A percentile compares a stretch with the other conserved stretches of the same genome.
Conservation (phyloP, 345 rosid species). For the Aquilaria sinensis region DNA sequence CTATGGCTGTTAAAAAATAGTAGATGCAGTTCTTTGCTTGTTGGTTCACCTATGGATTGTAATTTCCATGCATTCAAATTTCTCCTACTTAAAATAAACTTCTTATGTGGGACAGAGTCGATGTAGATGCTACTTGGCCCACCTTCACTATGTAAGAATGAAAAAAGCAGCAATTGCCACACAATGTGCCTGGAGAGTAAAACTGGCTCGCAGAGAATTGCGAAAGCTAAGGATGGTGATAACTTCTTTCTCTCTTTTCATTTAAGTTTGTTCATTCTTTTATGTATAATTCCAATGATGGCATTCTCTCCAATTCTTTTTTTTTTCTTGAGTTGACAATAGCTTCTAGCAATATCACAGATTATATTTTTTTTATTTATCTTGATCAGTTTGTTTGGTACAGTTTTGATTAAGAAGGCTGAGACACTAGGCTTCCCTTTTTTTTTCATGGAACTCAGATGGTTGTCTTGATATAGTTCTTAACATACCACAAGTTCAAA, state of each 20-base stretch:
- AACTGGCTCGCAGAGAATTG: slow-evolving; percentile 56
- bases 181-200: slow-evolving; percentile 61
- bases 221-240: slow-evolving; percentile 49
- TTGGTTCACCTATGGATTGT: background rate
- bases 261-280: background rate
- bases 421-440: too few relatives aligned
- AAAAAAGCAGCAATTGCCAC: slow-evolving; percentile 40
- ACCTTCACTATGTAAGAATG: slow-evolving; percentile 33
- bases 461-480: too few relatives aligned
- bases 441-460: too few relatives aligned
- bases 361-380: too few relatives aligned
- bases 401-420: too few relatives aligned
- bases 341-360: too few relatives aligned
- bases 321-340: background rate
- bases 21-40: background rate
- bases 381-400: too few relatives aligned
- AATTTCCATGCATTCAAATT: background rate
- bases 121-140: slow-evolving; percentile 47
- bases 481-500: too few relatives aligned
- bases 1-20: background rate
- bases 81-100: background rate
- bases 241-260: background rate
- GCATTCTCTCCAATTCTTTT: background rate
- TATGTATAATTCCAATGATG: background rate
- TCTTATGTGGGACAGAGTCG: slow-evolving; percentile 33